A percentile compares a stretch with the other conserved stretches of the same genome.
Conservation (phyloP, 2,329 filamentous ascomycete species). For the Botrytis tulipae region DNA sequence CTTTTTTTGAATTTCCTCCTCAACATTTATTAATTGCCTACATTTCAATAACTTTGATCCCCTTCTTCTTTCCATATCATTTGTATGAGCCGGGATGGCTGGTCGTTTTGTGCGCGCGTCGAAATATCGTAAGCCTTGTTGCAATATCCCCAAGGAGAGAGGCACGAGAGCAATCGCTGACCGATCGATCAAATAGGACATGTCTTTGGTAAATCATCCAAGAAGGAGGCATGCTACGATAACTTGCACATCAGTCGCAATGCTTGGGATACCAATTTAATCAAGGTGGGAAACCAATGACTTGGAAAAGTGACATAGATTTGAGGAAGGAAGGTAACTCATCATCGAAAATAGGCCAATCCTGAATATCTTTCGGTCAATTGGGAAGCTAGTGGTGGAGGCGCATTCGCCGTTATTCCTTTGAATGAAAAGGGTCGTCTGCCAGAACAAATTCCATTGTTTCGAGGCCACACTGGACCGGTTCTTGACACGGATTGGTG, state of each 20-base stretch:
- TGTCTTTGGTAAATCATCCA: conserved; percentile 93
- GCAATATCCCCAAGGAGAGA: conserved; percentile 17
- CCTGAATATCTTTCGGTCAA: conserved; percentile 96
- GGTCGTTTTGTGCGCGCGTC: conserved; percentile 71
- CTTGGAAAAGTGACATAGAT: background rate
- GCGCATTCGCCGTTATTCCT: conserved; percentile 94
- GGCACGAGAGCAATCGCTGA: conserved; percentile 34
- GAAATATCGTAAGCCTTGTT: conserved; percentile 62
- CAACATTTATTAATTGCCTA: conserved; percentile 8
- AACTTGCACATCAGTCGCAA: conserved; percentile 96
- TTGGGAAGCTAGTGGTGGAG: conserved; percentile 95
- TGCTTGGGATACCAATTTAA: conserved; percentile 98
- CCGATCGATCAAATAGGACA: conserved; percentile 63
- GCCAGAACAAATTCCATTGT: conserved; percentile 89
- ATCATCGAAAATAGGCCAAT: conserved; percentile 65
- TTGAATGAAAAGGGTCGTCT: conserved; percentile 84
- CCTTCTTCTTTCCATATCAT: background rate
- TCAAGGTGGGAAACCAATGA: conserved; percentile 67
- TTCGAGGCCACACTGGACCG: conserved; percentile 91
- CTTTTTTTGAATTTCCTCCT: conserved; percentile 23
- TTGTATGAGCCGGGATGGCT: conserved; percentile 50
- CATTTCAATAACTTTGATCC: background rate
- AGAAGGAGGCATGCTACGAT: conserved; percentile 98
- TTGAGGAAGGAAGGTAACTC: conserved; percentile 23
- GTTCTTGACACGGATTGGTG: conserved; percentile 98